Percentiles rank a stretch among this genome's conserved stretches.
Conservation (phyloP, 352 stramenopile genomes). For the Globisporangium abappressorium region DNA sequence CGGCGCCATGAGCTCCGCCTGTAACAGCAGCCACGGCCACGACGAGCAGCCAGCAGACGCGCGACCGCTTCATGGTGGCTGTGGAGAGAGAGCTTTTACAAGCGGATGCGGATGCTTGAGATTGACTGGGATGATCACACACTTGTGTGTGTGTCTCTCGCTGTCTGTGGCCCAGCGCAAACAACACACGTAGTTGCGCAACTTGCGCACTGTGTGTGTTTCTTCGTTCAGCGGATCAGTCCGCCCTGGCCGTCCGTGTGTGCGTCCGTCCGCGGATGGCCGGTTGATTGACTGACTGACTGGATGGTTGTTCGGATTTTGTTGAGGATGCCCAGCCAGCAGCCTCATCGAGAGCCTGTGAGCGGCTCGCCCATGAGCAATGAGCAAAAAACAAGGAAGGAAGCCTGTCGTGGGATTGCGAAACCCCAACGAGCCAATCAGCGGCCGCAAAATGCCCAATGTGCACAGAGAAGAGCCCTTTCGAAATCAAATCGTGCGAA, state of each 20-base stretch:
- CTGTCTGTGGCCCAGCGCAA: background rate
- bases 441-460: background rate
- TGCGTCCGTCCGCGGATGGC: background rate
- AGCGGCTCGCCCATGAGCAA: background rate
- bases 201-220: background rate
- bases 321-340: background rate
- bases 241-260: background rate
- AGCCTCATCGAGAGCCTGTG: background rate
- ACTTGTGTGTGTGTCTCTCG: background rate
- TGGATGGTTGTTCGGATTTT: background rate
- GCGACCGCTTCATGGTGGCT: slow-evolving; percentile 8
- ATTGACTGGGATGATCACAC: background rate
- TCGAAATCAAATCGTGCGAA: background rate
- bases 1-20: background rate
- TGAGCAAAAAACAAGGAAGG: background rate
- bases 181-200: background rate
- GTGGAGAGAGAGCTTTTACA: background rate
- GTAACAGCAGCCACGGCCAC: background rate
- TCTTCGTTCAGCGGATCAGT: background rate
- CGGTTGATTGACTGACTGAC: background rate
- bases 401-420: background rate
- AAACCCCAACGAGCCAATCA: background rate
- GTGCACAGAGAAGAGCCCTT: background rate
- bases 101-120: background rate
- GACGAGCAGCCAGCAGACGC: slow-evolving; percentile 10